Evolutionary conservation across 164 flowering plant species (phyloP), one percentile per base, ranked within the genome.

Genomic region (Nymphaea colorata): DNA sequence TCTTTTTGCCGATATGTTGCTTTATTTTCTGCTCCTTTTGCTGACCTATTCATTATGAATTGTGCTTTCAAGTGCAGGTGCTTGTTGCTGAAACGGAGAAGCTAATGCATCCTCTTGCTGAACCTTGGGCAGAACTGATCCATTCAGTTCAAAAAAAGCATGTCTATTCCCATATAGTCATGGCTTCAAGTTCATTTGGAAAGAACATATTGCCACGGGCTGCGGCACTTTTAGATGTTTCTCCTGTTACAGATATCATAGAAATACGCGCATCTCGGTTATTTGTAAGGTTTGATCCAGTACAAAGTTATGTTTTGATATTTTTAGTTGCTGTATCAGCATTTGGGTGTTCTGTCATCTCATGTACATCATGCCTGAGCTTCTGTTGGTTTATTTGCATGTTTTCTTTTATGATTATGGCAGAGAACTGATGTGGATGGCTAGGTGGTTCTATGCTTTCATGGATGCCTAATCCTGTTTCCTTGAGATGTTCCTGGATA

Each of bases 171-270:
- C 97, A 95, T 64, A 81, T 95, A 74, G 70, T 92, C 73, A 74
- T 94, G 18, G 79, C 93, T 61, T 86, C 98, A n/a, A 79, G 78
- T 80, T 95, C 98, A 64, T 95, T 95, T 77, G 98, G 98, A 76
- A 95, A 95, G 72, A 92, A 90, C 68, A 75, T 89, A 67, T 68
- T 95, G 53, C 98, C 98, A 7, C 90, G 98, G 66, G 97, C 94
- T 45, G 97, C 99, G 74, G 96, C 98, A 14, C 86, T 95, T 42
- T 75, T 92, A 76, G 94, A 90, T 79, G 91, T 89, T 76, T 95
- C 99, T 78, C 99, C 98, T 7, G 69, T 92, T 64, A 88, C 97
- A 5, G 96, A 95, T 84, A 93, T 92, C 59, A 76, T 69, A 70
- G 79, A 80, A 67, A 82, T 95, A 70, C 78, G 76, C 64, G 94